Conservation (phyloP, 75 land plant species). For the Adiantum capillusveneris region DNA sequence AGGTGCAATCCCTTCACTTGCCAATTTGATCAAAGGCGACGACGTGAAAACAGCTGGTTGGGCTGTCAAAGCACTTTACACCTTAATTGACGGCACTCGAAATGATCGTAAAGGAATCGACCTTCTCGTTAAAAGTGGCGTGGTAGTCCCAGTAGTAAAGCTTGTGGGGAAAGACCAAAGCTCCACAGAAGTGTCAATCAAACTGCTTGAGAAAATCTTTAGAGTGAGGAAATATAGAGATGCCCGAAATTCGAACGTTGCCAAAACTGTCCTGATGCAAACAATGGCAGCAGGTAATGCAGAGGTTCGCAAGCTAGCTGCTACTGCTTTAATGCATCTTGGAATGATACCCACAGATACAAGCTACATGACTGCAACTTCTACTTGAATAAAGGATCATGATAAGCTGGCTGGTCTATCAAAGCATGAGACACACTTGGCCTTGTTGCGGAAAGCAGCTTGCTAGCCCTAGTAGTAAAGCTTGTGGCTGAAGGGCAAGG, state of each 20-base stretch:
- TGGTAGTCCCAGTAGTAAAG: no score
- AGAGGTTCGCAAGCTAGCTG: constrained; percentile 4
- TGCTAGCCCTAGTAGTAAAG: no score
- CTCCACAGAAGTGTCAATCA: background rate
- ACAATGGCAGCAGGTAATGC: constrained; percentile 6
- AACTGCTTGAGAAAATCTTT: constrained; percentile 4
- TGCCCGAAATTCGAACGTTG: background rate
- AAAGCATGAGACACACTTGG: no score
- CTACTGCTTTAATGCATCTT: constrained; percentile 9
- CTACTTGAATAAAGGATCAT: no score
- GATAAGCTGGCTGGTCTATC: no score
- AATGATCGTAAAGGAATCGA: no score
- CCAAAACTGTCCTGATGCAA: background rate
- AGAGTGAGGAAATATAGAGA: background rate
- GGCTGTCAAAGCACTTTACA: constrained; percentile 15
- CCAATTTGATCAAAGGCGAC: constrained; percentile 10
- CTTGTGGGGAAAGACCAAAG: background rate
- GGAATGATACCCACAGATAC: constrained; percentile 1
- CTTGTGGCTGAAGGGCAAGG: no score
- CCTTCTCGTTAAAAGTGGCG: no score
- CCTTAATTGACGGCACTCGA: constrained; percentile 2
- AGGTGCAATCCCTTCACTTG: constrained; percentile 15
- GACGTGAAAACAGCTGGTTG: constrained; percentile 6
- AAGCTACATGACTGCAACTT: background rate
- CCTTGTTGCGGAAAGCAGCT: no score